A percentile compares a stretch with the other conserved stretches of the same genome.
These are phyloP conservation scores for Coniferiporia weirii DNA, from an alignment of 1,284 basidiomycete genomes.

Conservation along the genomic window DNA sequence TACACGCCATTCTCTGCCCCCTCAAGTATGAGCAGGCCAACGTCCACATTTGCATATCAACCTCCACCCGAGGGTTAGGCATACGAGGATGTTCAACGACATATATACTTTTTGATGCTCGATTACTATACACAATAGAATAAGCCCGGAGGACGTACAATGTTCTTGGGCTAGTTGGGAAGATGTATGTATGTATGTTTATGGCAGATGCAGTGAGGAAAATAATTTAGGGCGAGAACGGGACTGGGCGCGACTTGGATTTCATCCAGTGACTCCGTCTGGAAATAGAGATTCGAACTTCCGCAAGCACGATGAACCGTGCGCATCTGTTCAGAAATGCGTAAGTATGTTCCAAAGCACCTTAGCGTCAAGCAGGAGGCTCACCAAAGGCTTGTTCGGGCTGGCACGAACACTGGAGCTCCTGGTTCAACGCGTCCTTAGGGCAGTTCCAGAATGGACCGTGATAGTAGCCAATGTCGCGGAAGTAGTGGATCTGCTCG, in stretches of 20 bases:
- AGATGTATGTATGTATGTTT: background rate
- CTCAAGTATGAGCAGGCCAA: too few species aligned
- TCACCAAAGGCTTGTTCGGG: slow-evolving; percentile 35
- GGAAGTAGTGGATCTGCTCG: slow-evolving; percentile 65
- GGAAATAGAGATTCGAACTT: background rate
- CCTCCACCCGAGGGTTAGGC: background rate
- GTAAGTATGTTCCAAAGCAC: background rate
- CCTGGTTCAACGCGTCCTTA: slow-evolving; percentile 35
- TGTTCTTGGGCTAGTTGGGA: background rate
- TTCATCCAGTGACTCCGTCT: background rate
- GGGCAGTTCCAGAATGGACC: slow-evolving; percentile 49
- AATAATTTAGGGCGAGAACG: background rate
- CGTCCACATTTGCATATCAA: too few species aligned
- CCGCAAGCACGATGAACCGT: background rate
- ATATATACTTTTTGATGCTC: background rate
- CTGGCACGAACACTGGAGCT: slow-evolving; percentile 45
- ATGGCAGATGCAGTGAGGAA: background rate
- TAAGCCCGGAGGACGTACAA: background rate
- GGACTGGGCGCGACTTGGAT: background rate
- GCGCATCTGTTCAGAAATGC: slow-evolving; percentile 25
- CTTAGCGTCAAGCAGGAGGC: background rate
- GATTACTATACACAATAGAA: background rate
- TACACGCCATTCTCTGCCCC: too few species aligned
- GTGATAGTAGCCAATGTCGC: slow-evolving; percentile 56
- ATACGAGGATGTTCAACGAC: background rate